A percentile compares a stretch with the other conserved stretches of the same genome.
These are phyloP conservation scores for Neonectria hederae DNA, from an alignment of 2,329 filamentous ascomycete genomes.

Conservation along the genomic window DNA sequence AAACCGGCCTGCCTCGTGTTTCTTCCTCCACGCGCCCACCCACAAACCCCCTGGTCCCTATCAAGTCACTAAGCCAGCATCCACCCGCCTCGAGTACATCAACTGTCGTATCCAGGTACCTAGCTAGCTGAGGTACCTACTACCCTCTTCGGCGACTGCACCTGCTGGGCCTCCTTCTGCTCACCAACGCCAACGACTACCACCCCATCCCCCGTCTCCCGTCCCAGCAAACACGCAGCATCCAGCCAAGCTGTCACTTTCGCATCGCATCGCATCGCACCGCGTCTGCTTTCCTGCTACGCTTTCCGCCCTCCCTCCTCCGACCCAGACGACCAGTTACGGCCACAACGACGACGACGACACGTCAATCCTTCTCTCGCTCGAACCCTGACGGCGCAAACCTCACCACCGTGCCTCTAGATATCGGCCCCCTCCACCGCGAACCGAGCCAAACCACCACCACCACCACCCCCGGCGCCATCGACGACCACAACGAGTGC, in stretches of 20 bases:
- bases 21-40: slow-evolving; percentile 4
- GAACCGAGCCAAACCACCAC: slow-evolving; percentile 5
- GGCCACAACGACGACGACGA: slow-evolving; percentile 19
- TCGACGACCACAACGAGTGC: slow-evolving; percentile 2
- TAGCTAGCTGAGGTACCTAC: background rate
- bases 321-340: slow-evolving; percentile 21
- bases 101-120: background rate
- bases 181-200: slow-evolving; percentile 21
- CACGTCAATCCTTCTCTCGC: slow-evolving; percentile 26
- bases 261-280: slow-evolving; percentile 33
- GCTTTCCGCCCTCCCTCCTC: slow-evolving; percentile 1
- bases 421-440: slow-evolving; percentile 10
- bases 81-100: background rate
- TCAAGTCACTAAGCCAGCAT: slow-evolving; percentile 1
- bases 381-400: slow-evolving; percentile 30
- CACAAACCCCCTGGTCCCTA: background rate
- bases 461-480: slow-evolving; percentile 11
- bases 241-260: slow-evolving; percentile 44
- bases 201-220: slow-evolving; percentile 33
- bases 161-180: slow-evolving; percentile 3
- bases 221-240: slow-evolving; percentile 27
- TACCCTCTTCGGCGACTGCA: background rate
- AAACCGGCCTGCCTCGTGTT: slow-evolving; percentile 14
- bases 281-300: slow-evolving; percentile 24
- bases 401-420: background rate